Conservation (phyloP, 305 asterid species). For the Ajuga reptans region DNA sequence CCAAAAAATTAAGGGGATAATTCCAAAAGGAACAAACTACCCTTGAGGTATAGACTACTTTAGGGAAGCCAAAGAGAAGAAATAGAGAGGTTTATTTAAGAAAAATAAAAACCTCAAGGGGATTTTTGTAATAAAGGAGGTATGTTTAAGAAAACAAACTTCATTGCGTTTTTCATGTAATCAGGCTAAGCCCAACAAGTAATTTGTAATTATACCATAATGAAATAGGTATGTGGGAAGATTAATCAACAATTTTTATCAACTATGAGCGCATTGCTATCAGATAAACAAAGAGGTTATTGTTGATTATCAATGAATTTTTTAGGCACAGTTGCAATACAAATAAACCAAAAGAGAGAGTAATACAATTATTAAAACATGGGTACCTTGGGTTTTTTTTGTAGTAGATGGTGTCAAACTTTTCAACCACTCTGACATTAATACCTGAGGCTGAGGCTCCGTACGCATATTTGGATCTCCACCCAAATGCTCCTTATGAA, state of each 20-base stretch:
- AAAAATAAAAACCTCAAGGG: not conserved
- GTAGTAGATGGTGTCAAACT: not conserved
- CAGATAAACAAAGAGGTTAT: not conserved
- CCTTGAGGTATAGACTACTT: not conserved
- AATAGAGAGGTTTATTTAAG: not conserved
- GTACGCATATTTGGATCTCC: slow-evolving; percentile 12
- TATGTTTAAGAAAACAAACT: not conserved
- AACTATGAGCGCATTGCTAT: not conserved
- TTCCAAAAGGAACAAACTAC: too few relatives aligned
- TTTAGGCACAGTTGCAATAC: not conserved
- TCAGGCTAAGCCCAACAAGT: not conserved
- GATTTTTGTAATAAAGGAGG: not conserved
- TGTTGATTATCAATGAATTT: not conserved
- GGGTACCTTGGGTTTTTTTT: slow-evolving; percentile 26
- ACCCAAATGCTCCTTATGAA: slow-evolving; percentile 14
- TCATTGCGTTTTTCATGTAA: not conserved
- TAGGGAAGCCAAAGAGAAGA: not conserved
- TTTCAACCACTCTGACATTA: slow-evolving; percentile 22
- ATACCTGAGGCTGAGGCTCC: slow-evolving; percentile 14
- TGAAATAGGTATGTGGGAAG: not conserved
- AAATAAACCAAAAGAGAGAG: not conserved
- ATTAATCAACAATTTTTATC: not conserved
- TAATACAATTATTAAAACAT: not conserved
- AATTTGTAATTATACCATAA: not conserved
- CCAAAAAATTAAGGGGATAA: not conserved